Percentiles rank a stretch among this genome's conserved stretches.
phyloP scores from a whole-genome alignment of 2,329 filamentous ascomycete genomes.

The Epichloe hybrida region DNA sequence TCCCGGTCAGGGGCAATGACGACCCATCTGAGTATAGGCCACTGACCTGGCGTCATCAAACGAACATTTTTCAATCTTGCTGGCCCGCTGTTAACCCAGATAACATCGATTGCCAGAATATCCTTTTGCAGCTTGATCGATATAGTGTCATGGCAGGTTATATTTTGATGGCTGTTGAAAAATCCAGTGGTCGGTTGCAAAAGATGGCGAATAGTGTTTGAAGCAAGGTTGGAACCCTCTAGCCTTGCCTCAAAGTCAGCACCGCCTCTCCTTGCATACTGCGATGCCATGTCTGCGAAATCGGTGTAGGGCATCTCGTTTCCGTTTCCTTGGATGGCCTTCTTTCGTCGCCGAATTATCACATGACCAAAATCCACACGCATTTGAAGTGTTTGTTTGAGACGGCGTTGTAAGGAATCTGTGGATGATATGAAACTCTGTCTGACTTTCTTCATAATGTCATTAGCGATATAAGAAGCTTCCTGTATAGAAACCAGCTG shows the following conservation, averaged over 20 bases:
- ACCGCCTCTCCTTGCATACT: slow-evolving; percentile 18
- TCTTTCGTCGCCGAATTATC: slow-evolving; percentile 15
- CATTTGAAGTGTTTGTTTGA: slow-evolving; percentile 16
- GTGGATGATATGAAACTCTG: slow-evolving; percentile 6
- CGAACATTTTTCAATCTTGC: slow-evolving; percentile 13
- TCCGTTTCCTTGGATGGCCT: slow-evolving; percentile 3
- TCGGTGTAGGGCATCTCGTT: slow-evolving; percentile 13
- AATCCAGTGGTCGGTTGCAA: slow-evolving; percentile 3
- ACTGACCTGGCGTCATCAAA: slow-evolving; percentile 10
- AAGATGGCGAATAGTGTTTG: slow-evolving; percentile 6
- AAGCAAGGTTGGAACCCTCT: background rate
- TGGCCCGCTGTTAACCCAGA: slow-evolving; percentile 1
- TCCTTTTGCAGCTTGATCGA: slow-evolving; percentile 4
- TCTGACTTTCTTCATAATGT: background rate
- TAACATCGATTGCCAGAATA: slow-evolving; percentile 12
- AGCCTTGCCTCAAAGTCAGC: slow-evolving; percentile 14
- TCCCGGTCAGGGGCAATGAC: slow-evolving; percentile 22
- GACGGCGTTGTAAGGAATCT: slow-evolving; percentile 12
- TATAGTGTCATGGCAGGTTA: slow-evolving; percentile 11
- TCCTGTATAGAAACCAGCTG: background rate
- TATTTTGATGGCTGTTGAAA: slow-evolving; percentile 5
- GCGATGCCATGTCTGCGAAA: slow-evolving; percentile 13
- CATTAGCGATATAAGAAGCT: background rate
- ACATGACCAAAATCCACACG: slow-evolving; percentile 20
- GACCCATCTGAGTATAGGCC: slow-evolving; percentile 18